Conservation (phyloP, 2,329 filamentous ascomycete species). For the Beauveria sp. region DNA sequence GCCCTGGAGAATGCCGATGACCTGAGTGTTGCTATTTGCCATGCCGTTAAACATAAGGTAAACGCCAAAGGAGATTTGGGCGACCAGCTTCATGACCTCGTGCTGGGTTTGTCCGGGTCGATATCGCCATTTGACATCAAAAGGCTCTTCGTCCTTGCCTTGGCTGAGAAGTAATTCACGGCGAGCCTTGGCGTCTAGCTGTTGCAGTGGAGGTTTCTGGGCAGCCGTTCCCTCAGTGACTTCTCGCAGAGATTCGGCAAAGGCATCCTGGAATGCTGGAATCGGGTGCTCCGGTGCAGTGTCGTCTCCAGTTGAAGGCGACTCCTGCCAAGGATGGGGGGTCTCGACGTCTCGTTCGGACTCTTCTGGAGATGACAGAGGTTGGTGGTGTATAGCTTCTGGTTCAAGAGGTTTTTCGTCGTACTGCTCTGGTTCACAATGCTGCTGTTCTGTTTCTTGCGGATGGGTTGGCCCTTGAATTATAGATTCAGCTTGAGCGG, state of each 20-base stretch:
- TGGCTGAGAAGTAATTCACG: slow-evolving; percentile 62
- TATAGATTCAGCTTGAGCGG: background rate
- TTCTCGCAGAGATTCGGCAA: slow-evolving; percentile 74
- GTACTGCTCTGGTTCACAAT: background rate
- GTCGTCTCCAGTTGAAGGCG: background rate
- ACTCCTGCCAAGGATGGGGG: background rate
- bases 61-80: slow-evolving; percentile 90
- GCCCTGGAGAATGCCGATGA: slow-evolving; percentile 79
- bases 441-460: background rate
- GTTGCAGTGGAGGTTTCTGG: slow-evolving; percentile 44
- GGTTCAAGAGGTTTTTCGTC: background rate
- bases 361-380: background rate
- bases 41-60: slow-evolving; percentile 78
- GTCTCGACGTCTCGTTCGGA: background rate
- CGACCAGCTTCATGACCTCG: slow-evolving; percentile 80
- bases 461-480: background rate
- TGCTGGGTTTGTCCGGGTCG: slow-evolving; percentile 71
- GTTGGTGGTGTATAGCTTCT: background rate
- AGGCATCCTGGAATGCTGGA: slow-evolving; percentile 68
- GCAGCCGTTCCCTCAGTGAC: slow-evolving; percentile 43
- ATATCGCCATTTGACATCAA: slow-evolving; percentile 69
- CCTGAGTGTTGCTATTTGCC: slow-evolving; percentile 82
- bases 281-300: slow-evolving; percentile 54
- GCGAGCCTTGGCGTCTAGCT: slow-evolving; percentile 51
- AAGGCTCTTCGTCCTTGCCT: slow-evolving; percentile 60